Percentiles rank a stretch among this genome's conserved stretches.
Evolutionary conservation across 768 basidiomycete species (phyloP).

Genomic region (Xanthoconium purpureum): DNA sequence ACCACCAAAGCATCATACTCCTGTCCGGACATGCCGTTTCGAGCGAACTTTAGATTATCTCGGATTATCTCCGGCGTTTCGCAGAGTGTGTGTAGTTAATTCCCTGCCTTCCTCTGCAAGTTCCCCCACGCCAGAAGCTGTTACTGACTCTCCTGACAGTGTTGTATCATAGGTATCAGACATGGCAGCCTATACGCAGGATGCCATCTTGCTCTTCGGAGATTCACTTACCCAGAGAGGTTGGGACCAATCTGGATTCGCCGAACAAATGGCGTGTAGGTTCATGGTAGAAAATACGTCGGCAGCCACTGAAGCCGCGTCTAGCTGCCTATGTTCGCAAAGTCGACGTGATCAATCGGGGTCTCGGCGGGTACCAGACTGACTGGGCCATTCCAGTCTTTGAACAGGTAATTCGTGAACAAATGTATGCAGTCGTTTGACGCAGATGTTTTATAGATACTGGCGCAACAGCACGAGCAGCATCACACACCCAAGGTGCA

Average conservation of each 20-base stretch:
- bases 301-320: neutral
- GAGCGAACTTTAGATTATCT: constrained; percentile 5
- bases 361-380: constrained; percentile 81
- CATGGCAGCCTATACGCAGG: constrained; percentile 56
- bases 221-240: constrained; percentile 77
- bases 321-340: constrained; percentile 75
- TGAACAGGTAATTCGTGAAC: constrained; percentile 49
- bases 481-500: constrained; percentile 55
- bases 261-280: constrained; percentile 55
- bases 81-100: neutral
- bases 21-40: too few relatives aligned
- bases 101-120: neutral
- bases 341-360: constrained; percentile 85
- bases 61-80: neutral
- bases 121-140: neutral
- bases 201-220: constrained; percentile 72
- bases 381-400: constrained; percentile 82
- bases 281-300: neutral
- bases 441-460: constrained; percentile 39
- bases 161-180: neutral
- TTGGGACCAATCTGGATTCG: constrained; percentile 63
- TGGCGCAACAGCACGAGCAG: constrained; percentile 52
- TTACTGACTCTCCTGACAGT: neutral
- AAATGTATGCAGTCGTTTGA: neutral
- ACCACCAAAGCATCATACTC: too few relatives aligned